Evolutionary conservation across 495 filamentous ascomycete species (phyloP).

Genomic region (Xylaria nigripes): DNA sequence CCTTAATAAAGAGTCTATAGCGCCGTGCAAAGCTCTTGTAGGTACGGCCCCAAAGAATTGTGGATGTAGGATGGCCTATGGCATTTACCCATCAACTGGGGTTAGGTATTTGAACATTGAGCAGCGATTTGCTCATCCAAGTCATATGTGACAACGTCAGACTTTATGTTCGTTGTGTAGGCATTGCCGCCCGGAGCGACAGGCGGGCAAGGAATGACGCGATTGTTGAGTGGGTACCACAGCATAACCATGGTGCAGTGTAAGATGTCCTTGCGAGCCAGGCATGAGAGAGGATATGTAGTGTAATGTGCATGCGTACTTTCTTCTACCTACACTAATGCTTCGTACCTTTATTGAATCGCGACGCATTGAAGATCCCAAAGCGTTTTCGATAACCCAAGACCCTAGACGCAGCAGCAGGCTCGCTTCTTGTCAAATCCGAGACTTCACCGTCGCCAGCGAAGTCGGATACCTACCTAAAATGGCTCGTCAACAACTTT

Average conservation of each 20-base stretch:
- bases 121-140: background rate
- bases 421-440: too few species aligned
- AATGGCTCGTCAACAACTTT: too few species aligned
- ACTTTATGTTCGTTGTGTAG: background rate
- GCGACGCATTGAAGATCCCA: background rate
- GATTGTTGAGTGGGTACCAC: background rate
- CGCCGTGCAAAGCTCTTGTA: background rate
- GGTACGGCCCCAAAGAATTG: background rate
- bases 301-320: too few species aligned
- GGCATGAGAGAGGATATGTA: background rate
- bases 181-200: constrained; percentile 4
- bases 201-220: background rate
- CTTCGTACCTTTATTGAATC: background rate
- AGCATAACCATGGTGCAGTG: background rate
- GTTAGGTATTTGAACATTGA: background rate
- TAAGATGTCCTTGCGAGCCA: background rate
- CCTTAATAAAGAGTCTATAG: background rate
- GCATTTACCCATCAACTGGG: background rate
- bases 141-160: constrained; percentile 4
- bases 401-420: background rate
- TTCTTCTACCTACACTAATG: too few species aligned
- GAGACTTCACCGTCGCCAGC: too few species aligned
- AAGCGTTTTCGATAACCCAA: background rate
- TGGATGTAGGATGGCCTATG: background rate
- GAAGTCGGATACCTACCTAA: background rate